Conservation (phyloP, 164 flowering plant species). For the Magnolia officinalis region DNA sequence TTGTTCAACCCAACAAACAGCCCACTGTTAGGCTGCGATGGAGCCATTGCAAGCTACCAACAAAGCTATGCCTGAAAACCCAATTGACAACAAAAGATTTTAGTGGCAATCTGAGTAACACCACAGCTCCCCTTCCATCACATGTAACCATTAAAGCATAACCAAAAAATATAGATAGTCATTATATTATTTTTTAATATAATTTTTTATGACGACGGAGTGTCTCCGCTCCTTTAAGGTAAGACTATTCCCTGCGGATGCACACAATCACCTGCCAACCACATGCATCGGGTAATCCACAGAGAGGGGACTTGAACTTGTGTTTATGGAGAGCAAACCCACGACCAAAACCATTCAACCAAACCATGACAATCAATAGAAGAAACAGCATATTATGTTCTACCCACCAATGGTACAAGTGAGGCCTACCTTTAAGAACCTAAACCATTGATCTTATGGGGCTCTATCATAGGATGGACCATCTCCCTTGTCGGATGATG, state of each 20-base stretch:
- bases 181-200: no score
- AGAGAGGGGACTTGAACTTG: no score
- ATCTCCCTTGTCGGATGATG: neutral
- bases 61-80: neutral
- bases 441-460: neutral
- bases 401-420: neutral
- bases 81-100: neutral
- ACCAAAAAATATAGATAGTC: neutral
- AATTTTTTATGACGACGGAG: no score
- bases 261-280: no score
- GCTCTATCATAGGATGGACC: neutral
- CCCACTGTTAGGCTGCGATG: slow-evolving; percentile 28
- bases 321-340: no score
- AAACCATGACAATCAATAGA: neutral
- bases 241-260: no score
- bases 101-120: neutral
- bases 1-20: slow-evolving; percentile 39
- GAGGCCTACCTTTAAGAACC: neutral
- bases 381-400: neutral
- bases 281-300: no score
- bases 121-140: neutral
- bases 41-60: slow-evolving; percentile 29
- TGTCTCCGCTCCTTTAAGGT: no score
- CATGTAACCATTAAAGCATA: neutral
- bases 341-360: no score